Percentiles rank a stretch among this genome's conserved stretches.
Conservation (phyloP, 257 asterid genomes). For the Fraxinus pennsylvanica region DNA sequence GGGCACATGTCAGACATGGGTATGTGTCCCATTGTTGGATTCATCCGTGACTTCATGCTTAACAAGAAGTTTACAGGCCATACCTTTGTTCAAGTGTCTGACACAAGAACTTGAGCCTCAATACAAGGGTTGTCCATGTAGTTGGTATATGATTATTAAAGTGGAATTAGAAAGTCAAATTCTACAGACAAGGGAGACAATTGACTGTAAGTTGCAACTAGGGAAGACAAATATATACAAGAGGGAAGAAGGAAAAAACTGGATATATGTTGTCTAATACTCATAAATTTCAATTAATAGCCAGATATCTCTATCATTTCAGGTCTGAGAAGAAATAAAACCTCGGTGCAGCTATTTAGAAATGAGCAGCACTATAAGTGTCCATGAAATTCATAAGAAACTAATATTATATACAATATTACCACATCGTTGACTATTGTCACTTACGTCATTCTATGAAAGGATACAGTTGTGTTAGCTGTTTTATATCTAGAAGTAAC, state of each 20-base stretch:
- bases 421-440: neutral
- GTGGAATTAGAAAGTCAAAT: neutral
- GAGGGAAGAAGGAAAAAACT: neutral
- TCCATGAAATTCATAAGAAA: neutral
- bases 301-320: neutral
- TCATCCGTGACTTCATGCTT: neutral
- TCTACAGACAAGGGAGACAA: neutral
- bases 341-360: neutral
- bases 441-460: neutral
- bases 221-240: neutral
- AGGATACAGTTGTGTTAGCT: neutral
- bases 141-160: too few relatives aligned
- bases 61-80: neutral
- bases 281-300: neutral
- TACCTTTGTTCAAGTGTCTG: neutral
- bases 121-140: neutral
- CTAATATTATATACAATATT: neutral
- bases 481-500: neutral
- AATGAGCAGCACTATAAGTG: neutral
- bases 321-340: neutral
- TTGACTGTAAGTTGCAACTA: neutral
- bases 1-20: neutral
- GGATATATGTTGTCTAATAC: neutral
- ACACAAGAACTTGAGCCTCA: neutral
- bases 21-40: neutral